Conservation (phyloP, 495 filamentous ascomycete species). For the Sordaria brevicollis region DNA sequence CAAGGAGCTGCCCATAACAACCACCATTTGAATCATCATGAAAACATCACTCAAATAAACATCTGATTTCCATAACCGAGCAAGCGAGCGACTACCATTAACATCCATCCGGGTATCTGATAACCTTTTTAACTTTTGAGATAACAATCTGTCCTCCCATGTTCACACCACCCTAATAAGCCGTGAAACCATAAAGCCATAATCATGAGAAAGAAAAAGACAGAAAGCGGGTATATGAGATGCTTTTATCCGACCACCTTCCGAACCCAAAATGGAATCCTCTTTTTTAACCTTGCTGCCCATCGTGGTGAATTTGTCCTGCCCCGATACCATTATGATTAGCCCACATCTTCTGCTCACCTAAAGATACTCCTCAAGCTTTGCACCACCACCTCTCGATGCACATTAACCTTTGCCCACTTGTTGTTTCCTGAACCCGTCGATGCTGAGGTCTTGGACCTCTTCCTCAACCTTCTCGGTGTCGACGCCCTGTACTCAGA, state of each 20-base stretch:
- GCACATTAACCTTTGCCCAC: conserved; percentile 23
- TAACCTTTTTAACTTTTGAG: not conserved
- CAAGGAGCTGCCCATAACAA: no score
- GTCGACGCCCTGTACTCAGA: conserved; percentile 1
- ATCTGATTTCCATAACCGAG: not conserved
- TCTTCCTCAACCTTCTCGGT: conserved; percentile 11
- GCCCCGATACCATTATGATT: not conserved
- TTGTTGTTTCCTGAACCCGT: conserved; percentile 7
- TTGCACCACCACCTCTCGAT: conserved; percentile 30
- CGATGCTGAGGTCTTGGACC: not conserved
- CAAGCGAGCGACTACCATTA: not conserved
- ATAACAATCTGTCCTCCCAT: not conserved
- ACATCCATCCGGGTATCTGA: not conserved
- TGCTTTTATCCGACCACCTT: conserved; percentile 1
- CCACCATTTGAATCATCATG: not conserved
- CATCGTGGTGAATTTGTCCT: not conserved
- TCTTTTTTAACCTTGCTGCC: not conserved
- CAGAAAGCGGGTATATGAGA: conserved; percentile 6
- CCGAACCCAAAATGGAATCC: not conserved
- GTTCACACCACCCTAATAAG: not conserved
- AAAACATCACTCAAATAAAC: not conserved
- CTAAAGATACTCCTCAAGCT: conserved; percentile 34
- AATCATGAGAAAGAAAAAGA: not conserved
- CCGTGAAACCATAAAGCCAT: not conserved
- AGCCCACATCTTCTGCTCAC: conserved; percentile 3